phyloP scores from a whole-genome alignment of 108 stramenopile genomes.

The Cyclotella sp. region DNA sequence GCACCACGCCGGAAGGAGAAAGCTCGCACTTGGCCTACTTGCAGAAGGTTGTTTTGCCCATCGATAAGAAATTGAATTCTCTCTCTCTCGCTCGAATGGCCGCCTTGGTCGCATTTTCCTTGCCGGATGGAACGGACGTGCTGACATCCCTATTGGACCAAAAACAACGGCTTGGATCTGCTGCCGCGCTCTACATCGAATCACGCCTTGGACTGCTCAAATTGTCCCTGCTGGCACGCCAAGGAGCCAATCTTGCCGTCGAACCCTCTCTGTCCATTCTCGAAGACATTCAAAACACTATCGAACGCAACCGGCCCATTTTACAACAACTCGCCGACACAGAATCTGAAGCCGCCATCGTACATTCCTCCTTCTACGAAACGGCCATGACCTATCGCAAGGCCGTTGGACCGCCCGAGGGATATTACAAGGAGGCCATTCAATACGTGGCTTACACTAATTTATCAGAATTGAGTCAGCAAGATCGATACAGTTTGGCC shows the following conservation, averaged over 20 bases:
- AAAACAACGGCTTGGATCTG: constrained; percentile 46
- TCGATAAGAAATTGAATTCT: constrained; percentile 87
- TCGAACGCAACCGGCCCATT: constrained; percentile 60
- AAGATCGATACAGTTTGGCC: constrained; percentile 69
- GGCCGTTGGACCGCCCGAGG: constrained; percentile 94
- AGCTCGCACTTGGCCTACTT: constrained; percentile 73
- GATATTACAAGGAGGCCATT: constrained; percentile 92
- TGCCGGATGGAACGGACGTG: constrained; percentile 56
- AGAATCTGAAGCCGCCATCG: constrained; percentile 71
- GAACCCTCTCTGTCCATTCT: constrained; percentile 40
- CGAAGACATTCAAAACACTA: constrained; percentile 55
- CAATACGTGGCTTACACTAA: constrained; percentile 85
- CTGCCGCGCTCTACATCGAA: constrained; percentile 72
- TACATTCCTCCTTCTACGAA: constrained; percentile 91
- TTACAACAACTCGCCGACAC: constrained; percentile 65
- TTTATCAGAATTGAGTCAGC: constrained; percentile 35
- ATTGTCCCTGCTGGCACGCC: constrained; percentile 47
- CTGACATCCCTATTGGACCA: constrained; percentile 56
- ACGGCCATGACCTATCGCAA: constrained; percentile 91
- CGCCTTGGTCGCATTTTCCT: constrained; percentile 64
- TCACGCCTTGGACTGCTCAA: constrained; percentile 70
- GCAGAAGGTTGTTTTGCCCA: constrained; percentile 58
- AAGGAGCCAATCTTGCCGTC: constrained; percentile 45
- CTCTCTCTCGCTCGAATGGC: constrained; percentile 91
- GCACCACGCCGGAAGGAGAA: constrained; percentile 51